phyloP scores from a whole-genome alignment of 2,329 filamentous ascomycete genomes.

The Aspergillus unguis region DNA sequence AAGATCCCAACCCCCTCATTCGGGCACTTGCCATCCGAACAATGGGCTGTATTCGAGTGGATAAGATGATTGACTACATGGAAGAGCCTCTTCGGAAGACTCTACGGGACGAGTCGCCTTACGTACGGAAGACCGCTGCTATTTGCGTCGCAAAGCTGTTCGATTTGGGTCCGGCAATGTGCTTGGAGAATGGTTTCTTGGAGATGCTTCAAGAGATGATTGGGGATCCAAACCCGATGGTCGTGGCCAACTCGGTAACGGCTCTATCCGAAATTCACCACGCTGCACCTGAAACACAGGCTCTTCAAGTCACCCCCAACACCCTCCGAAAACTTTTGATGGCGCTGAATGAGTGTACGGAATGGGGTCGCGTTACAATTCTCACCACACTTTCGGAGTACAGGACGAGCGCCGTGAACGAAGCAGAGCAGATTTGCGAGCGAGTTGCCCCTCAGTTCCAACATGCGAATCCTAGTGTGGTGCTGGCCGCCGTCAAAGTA shows the following conservation, averaged over 20 bases:
- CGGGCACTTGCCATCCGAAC: conserved; percentile 92
- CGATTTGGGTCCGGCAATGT: conserved; percentile 87
- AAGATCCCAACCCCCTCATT: conserved; percentile 95
- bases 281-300: conserved; percentile 83
- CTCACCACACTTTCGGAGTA: conserved; percentile 87
- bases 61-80: conserved; percentile 99
- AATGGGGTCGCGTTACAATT: conserved; percentile 96
- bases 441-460: conserved; percentile 95
- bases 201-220: conserved; percentile 94
- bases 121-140: conserved; percentile 95
- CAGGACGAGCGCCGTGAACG: conserved; percentile 80
- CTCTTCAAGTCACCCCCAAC: conserved; percentile 74
- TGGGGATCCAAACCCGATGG: conserved; percentile 97
- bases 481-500: conserved; percentile 94
- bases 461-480: conserved; percentile 95
- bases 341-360: conserved; percentile 95
- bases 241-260: conserved; percentile 95
- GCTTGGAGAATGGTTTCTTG: conserved; percentile 93
- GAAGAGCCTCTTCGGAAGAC: conserved; percentile 96
- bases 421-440: conserved; percentile 97
- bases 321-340: conserved; percentile 93
- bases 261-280: conserved; percentile 90
- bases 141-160: conserved; percentile 98
- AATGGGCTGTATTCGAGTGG: conserved; percentile 97
- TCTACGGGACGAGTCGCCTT: conserved; percentile 92